Evolutionary conservation across 2,329 filamentous ascomycete genomes (phyloP).

Genomic region (Hymenoscyphus repandus): DNA sequence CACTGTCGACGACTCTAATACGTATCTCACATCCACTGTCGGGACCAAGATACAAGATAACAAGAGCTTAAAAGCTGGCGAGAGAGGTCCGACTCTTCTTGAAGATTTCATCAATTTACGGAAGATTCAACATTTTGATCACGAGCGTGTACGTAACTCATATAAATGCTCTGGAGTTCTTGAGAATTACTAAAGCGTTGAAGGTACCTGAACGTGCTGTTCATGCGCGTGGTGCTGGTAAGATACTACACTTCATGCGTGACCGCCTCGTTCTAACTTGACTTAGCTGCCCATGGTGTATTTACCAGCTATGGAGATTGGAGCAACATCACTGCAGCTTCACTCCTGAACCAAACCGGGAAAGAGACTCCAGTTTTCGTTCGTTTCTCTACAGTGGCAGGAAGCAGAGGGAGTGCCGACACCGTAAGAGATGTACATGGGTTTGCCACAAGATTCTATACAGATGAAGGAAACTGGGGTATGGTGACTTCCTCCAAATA

Average conservation of each 20-base stretch:
- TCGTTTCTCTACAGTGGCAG: constrained; percentile 71
- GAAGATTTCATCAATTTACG: constrained; percentile 71
- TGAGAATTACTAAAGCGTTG: neutral
- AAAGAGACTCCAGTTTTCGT: constrained; percentile 62
- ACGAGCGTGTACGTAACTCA: constrained; percentile 50
- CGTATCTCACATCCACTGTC: constrained; percentile 59
- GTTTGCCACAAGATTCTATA: constrained; percentile 52
- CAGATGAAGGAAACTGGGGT: constrained; percentile 48
- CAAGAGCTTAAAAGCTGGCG: constrained; percentile 58
- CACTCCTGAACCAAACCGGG: constrained; percentile 51
- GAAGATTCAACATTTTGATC: constrained; percentile 65
- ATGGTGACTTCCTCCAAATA: constrained; percentile 28
- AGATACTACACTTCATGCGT: constrained; percentile 28
- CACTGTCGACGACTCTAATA: constrained; percentile 41
- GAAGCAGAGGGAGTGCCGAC: constrained; percentile 63
- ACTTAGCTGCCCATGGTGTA: constrained; percentile 54
- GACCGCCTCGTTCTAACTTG: constrained; percentile 41
- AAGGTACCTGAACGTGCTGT: constrained; percentile 54
- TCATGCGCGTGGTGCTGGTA: constrained; percentile 60
- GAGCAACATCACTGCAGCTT: constrained; percentile 63
- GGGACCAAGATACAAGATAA: constrained; percentile 64
- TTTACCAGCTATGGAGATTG: constrained; percentile 63
- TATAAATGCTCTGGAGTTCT: neutral
- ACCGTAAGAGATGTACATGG: constrained; percentile 68
- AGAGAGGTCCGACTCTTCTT: constrained; percentile 61